Base-by-base conservation (phyloP, 306 rosid genomes). In the Cucurbita moschata region DNA sequence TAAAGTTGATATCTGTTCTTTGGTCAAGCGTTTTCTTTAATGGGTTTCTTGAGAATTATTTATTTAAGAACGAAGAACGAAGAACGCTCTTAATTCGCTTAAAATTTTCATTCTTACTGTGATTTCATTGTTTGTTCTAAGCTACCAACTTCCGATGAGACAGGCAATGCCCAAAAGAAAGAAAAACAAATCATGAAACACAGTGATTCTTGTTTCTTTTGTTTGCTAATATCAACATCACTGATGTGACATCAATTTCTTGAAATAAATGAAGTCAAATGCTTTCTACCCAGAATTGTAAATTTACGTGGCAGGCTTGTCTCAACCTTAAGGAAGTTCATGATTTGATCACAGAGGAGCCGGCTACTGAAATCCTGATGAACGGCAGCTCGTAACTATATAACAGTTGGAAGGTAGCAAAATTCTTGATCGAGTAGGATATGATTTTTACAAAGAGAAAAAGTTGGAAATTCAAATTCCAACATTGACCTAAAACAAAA, bases 61-160 rank as follows among this genome's bases (percentile, higher is more conserved):
- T 38, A 30, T 30, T 40, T 88, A 82, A 26, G 62, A 26, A 71
- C 16, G 13, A 59, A 38, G 21, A 61, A 38, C 38, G 46, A 61
- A 58, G 67, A 37, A 74, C 79, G 89, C 82, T 84, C 85, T 82
- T 83, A 80, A 68, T 66, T 81, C 81, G 63, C 85, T 77, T 78
- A 70, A 38, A 59, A 59, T 59, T n/a, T 54, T 21, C 62, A 30
- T 60, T 59, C 23, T 21, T 21, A 4, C 62, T n/a, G 58, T 53
- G 26, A 53, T 53, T 16, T 16, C 69, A 39, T 63, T 16, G 30
- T 63, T 39, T 63, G 50, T 26, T 30, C 30, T 39, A 63, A 63
- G 69, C 69, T 39, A 63, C 44, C 66, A 39, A 63, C 19, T 63
- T 63, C 9, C n/a, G 69, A 62, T 62, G 68, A 62, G 68, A 62